These are phyloP conservation scores for Botrytis squamosa DNA, from an alignment of 2,329 filamentous ascomycete species.

Conservation along the genomic window DNA sequence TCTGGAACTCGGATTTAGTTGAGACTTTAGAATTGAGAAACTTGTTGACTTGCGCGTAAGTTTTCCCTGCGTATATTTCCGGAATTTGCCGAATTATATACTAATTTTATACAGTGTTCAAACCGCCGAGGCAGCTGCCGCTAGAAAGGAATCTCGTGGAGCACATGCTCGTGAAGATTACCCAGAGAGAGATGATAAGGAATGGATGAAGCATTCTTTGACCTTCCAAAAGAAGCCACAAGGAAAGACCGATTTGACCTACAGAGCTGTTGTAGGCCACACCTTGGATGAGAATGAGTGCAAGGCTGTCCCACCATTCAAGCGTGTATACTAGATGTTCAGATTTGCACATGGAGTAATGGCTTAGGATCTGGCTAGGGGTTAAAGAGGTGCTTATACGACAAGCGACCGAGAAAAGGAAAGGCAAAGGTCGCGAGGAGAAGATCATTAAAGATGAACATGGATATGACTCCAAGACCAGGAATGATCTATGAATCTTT, in stretches of 20 bases:
- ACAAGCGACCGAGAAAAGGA: slow-evolving; percentile 7
- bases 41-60: slow-evolving; percentile 91
- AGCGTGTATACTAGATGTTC: slow-evolving; percentile 73
- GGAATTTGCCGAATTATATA: not conserved
- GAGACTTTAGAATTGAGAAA: slow-evolving; percentile 96
- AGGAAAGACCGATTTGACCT: slow-evolving; percentile 79
- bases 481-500: slow-evolving; percentile 7
- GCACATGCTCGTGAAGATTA: slow-evolving; percentile 96
- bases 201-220: slow-evolving; percentile 99
- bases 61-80: slow-evolving; percentile 15
- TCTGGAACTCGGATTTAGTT: slow-evolving; percentile 97
- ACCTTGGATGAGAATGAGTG: slow-evolving; percentile 96
- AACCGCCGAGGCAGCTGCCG: slow-evolving; percentile 86
- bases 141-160: slow-evolving; percentile 95
- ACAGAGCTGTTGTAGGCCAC: slow-evolving; percentile 76
- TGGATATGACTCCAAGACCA: slow-evolving; percentile 4
- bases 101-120: slow-evolving; percentile 59
- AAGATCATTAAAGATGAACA: not conserved
- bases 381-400: not conserved
- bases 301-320: slow-evolving; percentile 94
- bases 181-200: slow-evolving; percentile 89
- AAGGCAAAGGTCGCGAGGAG: not conserved
- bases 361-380: not conserved
- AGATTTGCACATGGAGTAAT: slow-evolving; percentile 10
- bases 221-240: slow-evolving; percentile 94